Evolutionary conservation across 345 rosid genomes (phyloP).

Genomic region (Adansonia digitata): DNA sequence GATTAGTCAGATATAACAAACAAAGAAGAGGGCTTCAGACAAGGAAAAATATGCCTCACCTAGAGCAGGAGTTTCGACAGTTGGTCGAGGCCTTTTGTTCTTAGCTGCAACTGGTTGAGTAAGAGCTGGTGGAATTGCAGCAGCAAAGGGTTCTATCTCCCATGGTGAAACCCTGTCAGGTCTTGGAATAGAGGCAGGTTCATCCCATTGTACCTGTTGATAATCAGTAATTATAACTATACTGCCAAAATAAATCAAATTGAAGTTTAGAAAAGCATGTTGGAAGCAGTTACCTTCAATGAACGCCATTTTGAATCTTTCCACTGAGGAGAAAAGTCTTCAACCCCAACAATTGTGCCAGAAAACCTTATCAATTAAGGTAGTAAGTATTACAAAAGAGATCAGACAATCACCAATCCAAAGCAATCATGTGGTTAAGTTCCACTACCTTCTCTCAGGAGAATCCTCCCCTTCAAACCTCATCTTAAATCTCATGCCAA

Average conservation of each 20-base stretch:
- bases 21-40: background rate
- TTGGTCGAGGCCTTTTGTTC: conserved; percentile 73
- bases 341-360: conserved; percentile 81
- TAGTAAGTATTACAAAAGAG: conserved; percentile 7
- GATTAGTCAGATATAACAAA: conserved; percentile 14
- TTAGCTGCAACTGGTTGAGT: conserved; percentile 42
- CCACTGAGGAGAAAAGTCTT: conserved; percentile 78
- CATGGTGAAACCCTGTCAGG: conserved; percentile 91
- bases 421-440: background rate
- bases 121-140: conserved; percentile 40
- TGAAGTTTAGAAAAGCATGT: conserved; percentile 12
- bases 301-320: conserved; percentile 80
- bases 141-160: conserved; percentile 74
- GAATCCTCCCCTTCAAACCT: conserved; percentile 90
- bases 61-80: conserved; percentile 38
- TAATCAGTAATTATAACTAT: background rate
- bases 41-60: conserved; percentile 27
- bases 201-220: conserved; percentile 91
- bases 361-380: conserved; percentile 51
- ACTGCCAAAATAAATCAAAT: background rate
- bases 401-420: conserved; percentile 7
- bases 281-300: conserved; percentile 46
- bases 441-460: conserved; percentile 75
- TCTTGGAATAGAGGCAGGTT: conserved; percentile 68
- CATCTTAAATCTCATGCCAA: conserved; percentile 90